These are phyloP conservation scores for Auricularia sp. DNA, from an alignment of 768 basidiomycete species.

Conservation along the genomic window DNA sequence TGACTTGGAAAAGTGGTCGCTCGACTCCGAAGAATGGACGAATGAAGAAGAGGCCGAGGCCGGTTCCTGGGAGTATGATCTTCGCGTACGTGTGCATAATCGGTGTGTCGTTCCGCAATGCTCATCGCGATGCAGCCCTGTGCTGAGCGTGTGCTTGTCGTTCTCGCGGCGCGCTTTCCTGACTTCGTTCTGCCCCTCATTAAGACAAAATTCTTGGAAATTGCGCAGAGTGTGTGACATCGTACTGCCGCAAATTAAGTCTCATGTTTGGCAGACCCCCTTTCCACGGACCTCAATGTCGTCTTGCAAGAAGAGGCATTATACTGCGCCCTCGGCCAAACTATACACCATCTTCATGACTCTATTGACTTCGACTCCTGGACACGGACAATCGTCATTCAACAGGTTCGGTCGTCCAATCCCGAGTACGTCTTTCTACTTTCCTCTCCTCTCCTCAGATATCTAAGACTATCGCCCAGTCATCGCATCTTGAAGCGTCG, in stretches of 20 bases:
- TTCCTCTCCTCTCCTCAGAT: neutral
- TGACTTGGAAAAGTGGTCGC: conserved; percentile 77
- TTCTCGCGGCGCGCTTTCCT: conserved; percentile 59
- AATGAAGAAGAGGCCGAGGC: conserved; percentile 81
- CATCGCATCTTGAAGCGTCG: conserved; percentile 90
- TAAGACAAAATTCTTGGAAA: conserved; percentile 44
- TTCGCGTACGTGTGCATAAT: conserved; percentile 50
- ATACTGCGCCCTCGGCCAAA: conserved; percentile 85
- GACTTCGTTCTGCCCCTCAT: conserved; percentile 63
- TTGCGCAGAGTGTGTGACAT: conserved; percentile 19
- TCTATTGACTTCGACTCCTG: conserved; percentile 61
- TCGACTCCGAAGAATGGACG: conserved; percentile 92
- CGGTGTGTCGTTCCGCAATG: neutral
- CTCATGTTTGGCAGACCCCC: neutral
- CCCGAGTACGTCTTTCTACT: conserved; percentile 36
- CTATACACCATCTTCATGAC: conserved; percentile 50
- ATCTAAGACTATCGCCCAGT: conserved; percentile 29
- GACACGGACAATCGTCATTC: conserved; percentile 48
- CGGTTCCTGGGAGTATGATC: conserved; percentile 88
- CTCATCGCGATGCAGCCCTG: conserved; percentile 52
- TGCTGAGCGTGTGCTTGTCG: conserved; percentile 84
- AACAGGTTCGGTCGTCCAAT: conserved; percentile 51
- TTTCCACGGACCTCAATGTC: conserved; percentile 42
- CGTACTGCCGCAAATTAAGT: neutral
- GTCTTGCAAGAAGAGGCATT: conserved; percentile 77